Evolutionary conservation across 768 basidiomycete genomes (phyloP), one percentile per base, ranked within the genome.

Genomic region (Nidularia pulvinata): DNA sequence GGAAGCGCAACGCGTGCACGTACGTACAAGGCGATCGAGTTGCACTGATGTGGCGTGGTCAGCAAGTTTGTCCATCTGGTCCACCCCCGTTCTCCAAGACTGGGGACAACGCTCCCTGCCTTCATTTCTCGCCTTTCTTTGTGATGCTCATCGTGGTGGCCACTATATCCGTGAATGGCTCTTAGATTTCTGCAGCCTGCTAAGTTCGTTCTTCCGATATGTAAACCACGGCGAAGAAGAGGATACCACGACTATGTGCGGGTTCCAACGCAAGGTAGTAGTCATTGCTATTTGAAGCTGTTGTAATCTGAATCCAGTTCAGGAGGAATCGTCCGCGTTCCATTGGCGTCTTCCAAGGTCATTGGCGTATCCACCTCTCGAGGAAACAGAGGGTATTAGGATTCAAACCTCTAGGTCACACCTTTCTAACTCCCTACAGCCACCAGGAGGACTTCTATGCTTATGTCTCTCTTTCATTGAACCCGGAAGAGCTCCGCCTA

Each of bases 381-480:
- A 44, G 92, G 92, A 42, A 86, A 85, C 61, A 76, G 91, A 69
- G 79, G 80, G 92, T 88, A 64, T 33, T 32, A 36, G 19, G 45
- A 19, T 36, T 54, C 50, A 39, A 7, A 7, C 37, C 37, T n/a
- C 37, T 39, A n/a, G n/a, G n/a, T 45, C 46, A 42, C 36, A 7
- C 33, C 44, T 35, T n/a, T 43, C 49, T 56, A 53, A 62, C 55
- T 51, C 51, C 53, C 49, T 48, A 10, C 61, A 95, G 93, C 56
- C 85, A 95, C 57, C 94, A 96, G 67, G 94, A 96, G 71, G 95
- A 97, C 62, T 91, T 89, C 57, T 83, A 89, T 63, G 77, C 86
- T 11, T 89, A 89, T 63, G 82, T 86, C 6, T 82, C 89, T 1
- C 77, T 97, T 22, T 86, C 88, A 16, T 64, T 96, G 32, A 78